These are phyloP conservation scores for Agrocybe praecox DNA, from an alignment of 768 basidiomycete genomes.

Conservation along the genomic window DNA sequence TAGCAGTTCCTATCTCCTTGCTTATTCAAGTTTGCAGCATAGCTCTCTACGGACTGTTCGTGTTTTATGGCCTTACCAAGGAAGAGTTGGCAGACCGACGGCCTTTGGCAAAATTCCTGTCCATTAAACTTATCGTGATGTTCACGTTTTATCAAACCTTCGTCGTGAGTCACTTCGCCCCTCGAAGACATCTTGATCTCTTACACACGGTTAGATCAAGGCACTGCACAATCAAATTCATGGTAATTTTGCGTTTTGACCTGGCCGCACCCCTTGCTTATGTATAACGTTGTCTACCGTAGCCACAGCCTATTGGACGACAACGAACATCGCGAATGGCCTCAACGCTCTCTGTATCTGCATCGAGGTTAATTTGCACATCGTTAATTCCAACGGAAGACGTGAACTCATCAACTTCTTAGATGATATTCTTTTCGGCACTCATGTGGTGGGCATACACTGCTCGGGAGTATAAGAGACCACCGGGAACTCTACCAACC, in stretches of 20 bases:
- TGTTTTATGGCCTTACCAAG: slow-evolving; percentile 82
- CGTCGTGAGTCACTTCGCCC: slow-evolving; percentile 45
- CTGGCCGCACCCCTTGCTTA: neutral
- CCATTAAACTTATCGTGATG: slow-evolving; percentile 87
- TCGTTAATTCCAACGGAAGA: slow-evolving; percentile 3
- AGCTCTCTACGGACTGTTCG: slow-evolving; percentile 82
- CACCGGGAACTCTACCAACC: slow-evolving; percentile 42
- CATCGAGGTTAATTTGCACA: slow-evolving; percentile 62
- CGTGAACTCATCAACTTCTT: slow-evolving; percentile 7
- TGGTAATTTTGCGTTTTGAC: neutral
- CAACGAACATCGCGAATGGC: slow-evolving; percentile 77
- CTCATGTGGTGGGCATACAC: slow-evolving; percentile 88
- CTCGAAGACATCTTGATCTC: neutral
- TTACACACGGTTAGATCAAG: neutral
- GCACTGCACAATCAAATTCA: slow-evolving; percentile 4
- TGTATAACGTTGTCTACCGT: slow-evolving; percentile 3
- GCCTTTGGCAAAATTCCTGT: slow-evolving; percentile 83
- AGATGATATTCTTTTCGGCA: slow-evolving; percentile 84
- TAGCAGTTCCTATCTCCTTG: neutral
- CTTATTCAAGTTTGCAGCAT: slow-evolving; percentile 43
- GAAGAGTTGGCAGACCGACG: slow-evolving; percentile 77
- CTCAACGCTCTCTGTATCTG: slow-evolving; percentile 81
- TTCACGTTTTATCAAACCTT: slow-evolving; percentile 89
- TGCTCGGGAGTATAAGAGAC: slow-evolving; percentile 62
- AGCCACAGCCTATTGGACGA: slow-evolving; percentile 84